A percentile compares a stretch with the other conserved stretches of the same genome.
Evolutionary conservation across 2,329 filamentous ascomycete genomes (phyloP).

Genomic region (Huntiella bhutanensis): DNA sequence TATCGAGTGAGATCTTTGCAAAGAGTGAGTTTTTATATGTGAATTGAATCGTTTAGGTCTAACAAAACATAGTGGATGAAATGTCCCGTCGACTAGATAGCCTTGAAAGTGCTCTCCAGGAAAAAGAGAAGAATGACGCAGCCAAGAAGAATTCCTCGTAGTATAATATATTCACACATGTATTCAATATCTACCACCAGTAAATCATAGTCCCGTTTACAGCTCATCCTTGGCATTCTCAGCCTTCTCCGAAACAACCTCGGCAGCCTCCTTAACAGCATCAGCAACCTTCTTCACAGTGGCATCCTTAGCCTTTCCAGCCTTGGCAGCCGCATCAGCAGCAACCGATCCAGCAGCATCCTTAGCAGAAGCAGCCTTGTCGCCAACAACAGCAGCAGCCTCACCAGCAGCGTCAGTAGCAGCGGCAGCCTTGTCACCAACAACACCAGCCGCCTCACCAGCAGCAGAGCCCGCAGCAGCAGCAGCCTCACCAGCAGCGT

Average conservation of each 20-base stretch:
- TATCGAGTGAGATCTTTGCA: conserved; percentile 72
- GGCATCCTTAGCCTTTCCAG: not conserved
- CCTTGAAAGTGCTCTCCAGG: conserved; percentile 53
- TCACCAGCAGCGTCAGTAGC: not conserved
- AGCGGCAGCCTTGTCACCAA: not conserved
- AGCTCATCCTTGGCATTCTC: conserved; percentile 55
- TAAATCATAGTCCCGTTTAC: conserved; percentile 22
- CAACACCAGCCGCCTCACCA: not conserved
- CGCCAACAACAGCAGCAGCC: not conserved
- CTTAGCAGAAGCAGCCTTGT: conserved; percentile 1
- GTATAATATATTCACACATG: not conserved
- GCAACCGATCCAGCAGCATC: not conserved
- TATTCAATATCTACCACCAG: not conserved
- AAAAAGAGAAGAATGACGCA: conserved; percentile 28
- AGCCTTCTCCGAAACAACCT: conserved; percentile 11
- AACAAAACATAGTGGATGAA: conserved; percentile 54
- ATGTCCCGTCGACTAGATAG: conserved; percentile 77
- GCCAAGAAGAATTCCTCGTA: conserved; percentile 19
- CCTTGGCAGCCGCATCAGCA: conserved; percentile 1
- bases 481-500: not conserved
- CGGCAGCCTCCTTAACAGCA: conserved; percentile 27
- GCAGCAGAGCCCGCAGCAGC: not conserved
- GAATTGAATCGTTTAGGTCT: conserved; percentile 65
- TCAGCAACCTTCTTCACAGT: conserved; percentile 21
- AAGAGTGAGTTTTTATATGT: conserved; percentile 46